Base-by-base conservation (phyloP, 257 asterid species). In the Solanum pennellii region DNA sequence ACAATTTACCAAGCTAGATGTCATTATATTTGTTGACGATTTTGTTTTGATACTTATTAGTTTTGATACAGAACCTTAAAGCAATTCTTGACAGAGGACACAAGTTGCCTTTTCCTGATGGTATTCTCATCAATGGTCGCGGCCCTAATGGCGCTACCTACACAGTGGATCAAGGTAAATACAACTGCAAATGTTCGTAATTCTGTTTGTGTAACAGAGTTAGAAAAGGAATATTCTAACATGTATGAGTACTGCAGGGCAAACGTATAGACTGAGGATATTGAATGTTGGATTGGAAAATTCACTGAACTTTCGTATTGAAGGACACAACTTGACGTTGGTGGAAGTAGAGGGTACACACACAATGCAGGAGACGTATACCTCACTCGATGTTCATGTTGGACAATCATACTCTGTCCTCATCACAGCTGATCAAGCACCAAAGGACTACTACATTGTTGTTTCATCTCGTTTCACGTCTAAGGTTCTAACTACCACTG, bases 401-500 rank as follows among this genome's bases (percentile, higher is more conserved):
- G 99, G 98, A 21, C 99, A 96, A 27, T 95, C 98, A 88, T 93
- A 88, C 92, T 96, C 99, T 0, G 96, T 96, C 37, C 96, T 96
- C 3, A 79, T 95, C 12, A 94, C 99, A 0, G 98, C 98, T 3
- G 96, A 96, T 60, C 98, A 94, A 82, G 89, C 89, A 27, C 92
- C 98, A 6, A 93, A 91, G 85, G 94, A 91, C 91, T 96, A 96
- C 89, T 92, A 90, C 91, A 87, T 96, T 44, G 98, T 93, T 5
- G 99, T 87, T 27, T 93, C 95, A 3, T 86, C 90, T 83, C 95
- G 99, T 18, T 96, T 96, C 93, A 95, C 96, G 47, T 83, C 88
- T 41, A 91, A 89, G 1, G 79, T 94, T 77, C 93, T 93, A 44
- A 88, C 89, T 66, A 93, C 98, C 75, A 96, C 96, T 1, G 98